These are phyloP conservation scores for Miscanthus sacchariflorus DNA, from an alignment of 202 grass and related monocot genomes.

Conservation along the genomic window DNA sequence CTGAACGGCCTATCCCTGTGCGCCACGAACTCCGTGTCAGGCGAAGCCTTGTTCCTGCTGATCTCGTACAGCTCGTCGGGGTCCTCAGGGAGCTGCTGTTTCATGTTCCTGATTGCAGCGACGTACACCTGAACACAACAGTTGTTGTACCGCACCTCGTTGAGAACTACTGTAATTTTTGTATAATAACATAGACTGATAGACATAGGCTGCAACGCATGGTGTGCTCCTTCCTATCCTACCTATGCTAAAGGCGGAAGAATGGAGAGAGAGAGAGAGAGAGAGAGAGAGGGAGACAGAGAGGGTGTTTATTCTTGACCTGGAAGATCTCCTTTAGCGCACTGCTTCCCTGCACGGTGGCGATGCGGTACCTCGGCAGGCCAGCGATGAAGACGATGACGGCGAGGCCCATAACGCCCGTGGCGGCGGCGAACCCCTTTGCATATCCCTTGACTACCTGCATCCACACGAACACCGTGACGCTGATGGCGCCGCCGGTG, in stretches of 20 bases:
- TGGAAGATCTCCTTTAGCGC: constrained; percentile 54
- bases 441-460: constrained; percentile 48
- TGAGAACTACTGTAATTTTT: not conserved
- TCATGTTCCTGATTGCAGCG: constrained; percentile 54
- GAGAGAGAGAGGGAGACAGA: no score
- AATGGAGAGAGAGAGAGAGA: no score
- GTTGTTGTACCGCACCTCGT: not conserved
- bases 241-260: no score
- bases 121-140: constrained; percentile 51
- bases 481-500: constrained; percentile 57
- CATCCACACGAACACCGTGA: constrained; percentile 67
- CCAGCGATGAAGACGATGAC: constrained; percentile 64
- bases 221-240: no score
- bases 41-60: constrained; percentile 43
- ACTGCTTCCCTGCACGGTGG: constrained; percentile 44
- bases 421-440: constrained; percentile 55
- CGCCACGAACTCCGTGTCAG: constrained; percentile 52
- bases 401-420: constrained; percentile 45
- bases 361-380: constrained; percentile 55
- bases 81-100: constrained; percentile 49
- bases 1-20: constrained; percentile 57
- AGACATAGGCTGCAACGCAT: no score
- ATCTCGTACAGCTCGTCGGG: constrained; percentile 62
- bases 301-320: constrained; percentile 5
- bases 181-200: no score